phyloP scores from a whole-genome alignment of 306 rosid species.

The Gillenia trifoliata region DNA sequence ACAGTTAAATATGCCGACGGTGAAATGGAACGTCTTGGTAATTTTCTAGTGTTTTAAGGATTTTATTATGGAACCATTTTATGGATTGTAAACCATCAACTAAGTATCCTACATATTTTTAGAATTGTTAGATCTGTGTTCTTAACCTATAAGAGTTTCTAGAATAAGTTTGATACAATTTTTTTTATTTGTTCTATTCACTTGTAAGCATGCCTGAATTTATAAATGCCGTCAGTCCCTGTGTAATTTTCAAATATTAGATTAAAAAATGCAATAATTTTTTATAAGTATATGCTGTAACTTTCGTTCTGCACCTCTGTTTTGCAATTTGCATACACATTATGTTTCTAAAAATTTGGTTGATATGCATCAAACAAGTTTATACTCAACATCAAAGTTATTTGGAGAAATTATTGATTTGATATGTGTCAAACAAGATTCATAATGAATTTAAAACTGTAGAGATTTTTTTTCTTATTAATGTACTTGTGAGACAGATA shows the following conservation, averaged over 20 bases:
- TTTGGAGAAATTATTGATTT: background rate
- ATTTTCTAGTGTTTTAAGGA: conserved; percentile 12
- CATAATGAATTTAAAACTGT: background rate
- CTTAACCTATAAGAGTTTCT: background rate
- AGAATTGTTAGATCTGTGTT: background rate
- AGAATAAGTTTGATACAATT: background rate
- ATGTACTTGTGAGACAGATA: background rate
- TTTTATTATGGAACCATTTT: conserved; percentile 11
- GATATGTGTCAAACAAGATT: background rate
- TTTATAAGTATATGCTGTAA: background rate
- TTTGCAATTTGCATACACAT: background rate
- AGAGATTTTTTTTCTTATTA: background rate
- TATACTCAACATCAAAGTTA: background rate
- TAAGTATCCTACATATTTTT: background rate
- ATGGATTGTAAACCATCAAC: background rate
- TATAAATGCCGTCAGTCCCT: background rate
- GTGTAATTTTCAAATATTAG: background rate
- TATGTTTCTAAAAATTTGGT: background rate
- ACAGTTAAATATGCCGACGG: conserved; percentile 76
- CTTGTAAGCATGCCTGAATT: background rate
- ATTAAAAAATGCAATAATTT: background rate
- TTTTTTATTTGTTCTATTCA: background rate
- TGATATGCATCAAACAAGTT: background rate
- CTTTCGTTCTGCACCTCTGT: background rate
- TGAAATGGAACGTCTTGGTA: conserved; percentile 62